A percentile compares a stretch with the other conserved stretches of the same genome.
Evolutionary conservation across 495 filamentous ascomycete genomes (phyloP).

Genomic region (Daldinia concentrica): DNA sequence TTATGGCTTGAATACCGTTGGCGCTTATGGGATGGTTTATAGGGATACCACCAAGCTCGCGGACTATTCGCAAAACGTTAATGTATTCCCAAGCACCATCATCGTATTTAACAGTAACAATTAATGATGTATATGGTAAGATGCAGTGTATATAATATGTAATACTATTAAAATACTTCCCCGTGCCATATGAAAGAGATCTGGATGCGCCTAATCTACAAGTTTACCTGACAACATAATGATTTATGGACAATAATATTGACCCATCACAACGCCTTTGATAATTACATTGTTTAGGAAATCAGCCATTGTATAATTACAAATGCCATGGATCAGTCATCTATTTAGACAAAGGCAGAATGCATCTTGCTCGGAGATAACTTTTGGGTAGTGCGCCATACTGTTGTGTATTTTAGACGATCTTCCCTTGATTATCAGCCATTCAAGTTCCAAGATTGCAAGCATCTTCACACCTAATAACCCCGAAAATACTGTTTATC

Average conservation of each 20-base stretch:
- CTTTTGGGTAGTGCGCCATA: background rate
- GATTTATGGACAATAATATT: background rate
- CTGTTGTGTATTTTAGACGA: background rate
- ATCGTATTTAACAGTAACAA: conserved; percentile 53
- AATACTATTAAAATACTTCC: background rate
- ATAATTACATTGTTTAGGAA: background rate
- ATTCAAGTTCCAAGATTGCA: background rate
- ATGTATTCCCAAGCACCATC: conserved; percentile 63
- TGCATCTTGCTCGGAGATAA: background rate
- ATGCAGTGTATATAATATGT: background rate
- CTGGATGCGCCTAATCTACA: background rate
- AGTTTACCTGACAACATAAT: background rate
- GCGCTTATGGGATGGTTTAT: conserved; percentile 54
- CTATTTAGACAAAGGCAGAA: background rate
- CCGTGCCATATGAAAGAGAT: background rate
- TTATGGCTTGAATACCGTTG: conserved; percentile 64
- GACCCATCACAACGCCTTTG: background rate
- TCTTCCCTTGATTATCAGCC: background rate
- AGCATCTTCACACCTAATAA: background rate
- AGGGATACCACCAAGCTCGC: conserved; percentile 61
- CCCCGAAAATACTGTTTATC: background rate
- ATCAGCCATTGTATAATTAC: background rate
- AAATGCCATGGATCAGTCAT: background rate
- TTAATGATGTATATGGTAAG: conserved; percentile 8
- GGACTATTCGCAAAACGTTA: conserved; percentile 61